Evolutionary conservation across 129 eudicot genomes (phyloP).

Genomic region (sunflower (Helianthus annuus)): DNA sequence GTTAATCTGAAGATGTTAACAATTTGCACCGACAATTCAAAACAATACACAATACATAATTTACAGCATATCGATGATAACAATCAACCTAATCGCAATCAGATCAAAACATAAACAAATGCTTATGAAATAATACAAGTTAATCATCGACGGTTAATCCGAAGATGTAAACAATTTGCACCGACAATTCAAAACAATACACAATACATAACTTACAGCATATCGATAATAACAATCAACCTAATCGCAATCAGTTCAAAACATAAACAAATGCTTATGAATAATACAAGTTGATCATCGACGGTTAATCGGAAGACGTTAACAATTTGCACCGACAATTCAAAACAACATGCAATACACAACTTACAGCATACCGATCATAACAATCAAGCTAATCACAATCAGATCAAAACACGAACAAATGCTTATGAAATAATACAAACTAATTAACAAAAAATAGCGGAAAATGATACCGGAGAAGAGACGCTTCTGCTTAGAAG

Average conservation of each 20-base stretch:
- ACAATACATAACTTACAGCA: no score
- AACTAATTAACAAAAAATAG: background rate
- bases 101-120: no score
- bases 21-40: background rate
- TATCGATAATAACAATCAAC: no score
- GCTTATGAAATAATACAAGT: no score
- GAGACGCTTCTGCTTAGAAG: slow-evolving; percentile 52
- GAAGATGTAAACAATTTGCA: background rate
- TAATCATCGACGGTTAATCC: background rate
- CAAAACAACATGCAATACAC: background rate
- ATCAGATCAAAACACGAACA: slow-evolving; percentile 20
- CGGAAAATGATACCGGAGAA: slow-evolving; percentile 51
- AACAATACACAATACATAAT: no score
- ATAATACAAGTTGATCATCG: slow-evolving; percentile 1
- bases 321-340: slow-evolving; percentile 1
- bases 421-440: slow-evolving; percentile 2
- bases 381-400: slow-evolving; percentile 7
- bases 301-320: background rate
- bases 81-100: no score
- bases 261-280: no score
- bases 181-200: background rate
- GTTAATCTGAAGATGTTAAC: background rate
- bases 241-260: no score
- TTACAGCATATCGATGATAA: no score
- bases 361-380: no score